Percentiles rank a stretch among this genome's conserved stretches.
Evolutionary conservation across 2,329 filamentous ascomycete species (phyloP).

Genomic region (Volutella citrinella): DNA sequence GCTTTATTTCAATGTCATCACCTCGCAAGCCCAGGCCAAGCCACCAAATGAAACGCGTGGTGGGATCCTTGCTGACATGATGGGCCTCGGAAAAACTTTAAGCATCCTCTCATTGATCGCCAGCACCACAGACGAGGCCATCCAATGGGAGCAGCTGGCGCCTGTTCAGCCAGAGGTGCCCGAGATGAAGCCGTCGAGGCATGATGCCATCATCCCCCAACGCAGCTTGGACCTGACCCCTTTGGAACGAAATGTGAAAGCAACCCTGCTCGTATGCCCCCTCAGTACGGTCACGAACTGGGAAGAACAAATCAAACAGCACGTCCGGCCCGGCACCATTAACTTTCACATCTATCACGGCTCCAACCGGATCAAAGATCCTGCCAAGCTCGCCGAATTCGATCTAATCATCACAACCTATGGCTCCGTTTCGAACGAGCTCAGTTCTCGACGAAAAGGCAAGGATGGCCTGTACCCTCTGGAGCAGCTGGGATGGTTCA

Average conservation of each 20-base stretch:
- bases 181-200: constrained; percentile 36
- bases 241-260: constrained; percentile 66
- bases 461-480: constrained; percentile 64
- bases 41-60: constrained; percentile 67
- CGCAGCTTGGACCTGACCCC: constrained; percentile 46
- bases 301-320: constrained; percentile 86
- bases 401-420: constrained; percentile 94
- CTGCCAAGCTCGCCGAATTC: constrained; percentile 64
- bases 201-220: constrained; percentile 30
- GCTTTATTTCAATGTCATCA: constrained; percentile 81
- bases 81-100: constrained; percentile 84
- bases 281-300: constrained; percentile 91
- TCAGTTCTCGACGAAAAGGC: constrained; percentile 59
- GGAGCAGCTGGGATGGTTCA: constrained; percentile 83
- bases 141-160: constrained; percentile 54
- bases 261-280: constrained; percentile 84
- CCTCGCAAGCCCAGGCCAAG: constrained; percentile 59
- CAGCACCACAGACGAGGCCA: constrained; percentile 60
- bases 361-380: constrained; percentile 66
- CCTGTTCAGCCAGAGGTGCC: constrained; percentile 48
- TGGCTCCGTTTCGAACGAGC: constrained; percentile 79
- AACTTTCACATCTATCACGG: constrained; percentile 87
- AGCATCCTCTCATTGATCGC: constrained; percentile 79
- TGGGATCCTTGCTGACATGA: constrained; percentile 79
- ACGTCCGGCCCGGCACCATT: constrained; percentile 64